Base-by-base conservation (phyloP, 108 stramenopile species). In the Cyclotella cryptica region DNA sequence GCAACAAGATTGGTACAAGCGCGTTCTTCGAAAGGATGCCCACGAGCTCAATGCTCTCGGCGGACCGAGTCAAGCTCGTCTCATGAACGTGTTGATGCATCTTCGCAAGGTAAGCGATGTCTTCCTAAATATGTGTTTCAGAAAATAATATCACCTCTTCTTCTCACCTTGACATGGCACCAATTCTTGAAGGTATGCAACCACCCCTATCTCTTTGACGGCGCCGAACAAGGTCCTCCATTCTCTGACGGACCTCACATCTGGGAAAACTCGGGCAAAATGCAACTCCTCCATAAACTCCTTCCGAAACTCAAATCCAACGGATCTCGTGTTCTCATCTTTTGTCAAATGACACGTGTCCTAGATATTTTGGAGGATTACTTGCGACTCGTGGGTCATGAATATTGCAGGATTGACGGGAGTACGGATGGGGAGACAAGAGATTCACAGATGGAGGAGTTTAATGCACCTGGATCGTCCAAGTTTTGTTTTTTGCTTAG, bases 171-270 rank as follows among this genome's bases (percentile, higher is more conserved):
- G 4, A 2, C 6, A 35, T 35, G 4, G 35, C 35, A 5, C 35
- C 35, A 35, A 35, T 6, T 6, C 35, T 35, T 35, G n/a, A 35
- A 41, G 42, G 71, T 98, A 10, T 99, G 99, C 86, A 99, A 99
- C 80, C 99, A 99, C 89, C 99, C 99, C 0, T 99, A 99, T 85
- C 90, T 99, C 10, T 99, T 99, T 85, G 94, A 98, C 76, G 98
- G 98, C 1, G 98, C 98, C 19, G 97, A 99, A 88, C 81, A 75
- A 52, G 99, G 99, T 0, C 99, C 99, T 51, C 99, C 99, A 0
- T 94, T 93, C 84, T 71, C 78, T n/a, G 96, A 99, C 64, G 99
- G 99, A 28, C 98, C 98, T 15, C 98, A 99, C 84, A 72, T 98
- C 21, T 99, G 99, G 99, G 97, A 97, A 78, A 97, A 96, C 76